Conservation (phyloP, 805 yeast genomes). For the Wickerhamiella bombiphila region DNA sequence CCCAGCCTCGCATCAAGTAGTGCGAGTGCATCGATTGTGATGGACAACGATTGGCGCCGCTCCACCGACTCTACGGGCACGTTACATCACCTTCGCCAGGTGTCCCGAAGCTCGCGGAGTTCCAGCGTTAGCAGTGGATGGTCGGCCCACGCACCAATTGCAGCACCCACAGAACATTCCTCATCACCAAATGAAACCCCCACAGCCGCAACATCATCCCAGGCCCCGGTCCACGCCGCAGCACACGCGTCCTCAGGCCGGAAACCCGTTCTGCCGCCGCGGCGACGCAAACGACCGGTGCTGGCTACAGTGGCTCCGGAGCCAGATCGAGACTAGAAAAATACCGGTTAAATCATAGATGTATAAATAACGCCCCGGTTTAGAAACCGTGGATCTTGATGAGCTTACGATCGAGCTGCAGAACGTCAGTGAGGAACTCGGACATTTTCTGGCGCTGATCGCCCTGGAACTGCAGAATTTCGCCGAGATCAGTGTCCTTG, state of each 20-base stretch:
- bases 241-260: neutral
- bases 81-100: neutral
- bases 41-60: too few species aligned
- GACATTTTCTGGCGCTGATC: slow-evolving; percentile 95
- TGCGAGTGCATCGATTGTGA: too few species aligned
- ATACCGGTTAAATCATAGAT: neutral
- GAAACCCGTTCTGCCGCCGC: slow-evolving; percentile 2
- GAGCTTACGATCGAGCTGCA: slow-evolving; percentile 85
- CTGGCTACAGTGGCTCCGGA: slow-evolving; percentile 3
- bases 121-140: neutral
- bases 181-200: too few species aligned
- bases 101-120: neutral
- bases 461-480: slow-evolving; percentile 95
- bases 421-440: slow-evolving; percentile 77
- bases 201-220: neutral
- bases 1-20: too few species aligned
- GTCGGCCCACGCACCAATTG: neutral
- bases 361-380: slow-evolving; percentile 11
- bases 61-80: too few species aligned
- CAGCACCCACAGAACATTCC: too few species aligned
- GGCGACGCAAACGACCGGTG: slow-evolving; percentile 1
- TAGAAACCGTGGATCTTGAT: slow-evolving; percentile 97
- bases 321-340: slow-evolving; percentile 1
- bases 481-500: slow-evolving; percentile 91
- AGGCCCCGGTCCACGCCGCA: neutral